These are phyloP conservation scores for Lactarius trivialis DNA, from an alignment of 768 basidiomycete species.

Conservation along the genomic window DNA sequence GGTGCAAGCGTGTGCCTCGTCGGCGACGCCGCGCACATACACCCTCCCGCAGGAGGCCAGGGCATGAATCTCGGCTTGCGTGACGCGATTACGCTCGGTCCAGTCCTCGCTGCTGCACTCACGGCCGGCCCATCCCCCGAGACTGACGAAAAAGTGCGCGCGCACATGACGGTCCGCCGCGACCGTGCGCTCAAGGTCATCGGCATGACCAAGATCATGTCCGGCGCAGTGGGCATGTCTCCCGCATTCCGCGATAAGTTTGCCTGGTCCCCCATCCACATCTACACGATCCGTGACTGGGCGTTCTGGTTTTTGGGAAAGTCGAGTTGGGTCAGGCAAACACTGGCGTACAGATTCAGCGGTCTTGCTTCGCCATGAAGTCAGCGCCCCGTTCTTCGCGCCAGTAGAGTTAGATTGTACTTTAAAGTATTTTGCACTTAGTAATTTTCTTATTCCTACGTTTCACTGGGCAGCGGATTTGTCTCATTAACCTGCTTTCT, in stretches of 20 bases:
- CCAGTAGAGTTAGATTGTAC: not conserved
- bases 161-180: conserved; percentile 34
- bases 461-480: not conserved
- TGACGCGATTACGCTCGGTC: conserved; percentile 43
- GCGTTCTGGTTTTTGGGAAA: conserved; percentile 24
- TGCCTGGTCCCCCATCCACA: conserved; percentile 18
- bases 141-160: conserved; percentile 31
- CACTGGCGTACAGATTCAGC: conserved; percentile 27
- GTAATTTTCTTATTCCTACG: not conserved
- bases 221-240: conserved; percentile 26
- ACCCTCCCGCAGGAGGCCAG: conserved; percentile 49
- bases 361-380: conserved; percentile 27
- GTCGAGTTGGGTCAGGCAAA: conserved; percentile 24
- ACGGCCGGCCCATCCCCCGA: conserved; percentile 23
- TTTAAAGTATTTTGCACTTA: not conserved
- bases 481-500: not conserved
- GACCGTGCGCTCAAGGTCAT: conserved; percentile 39
- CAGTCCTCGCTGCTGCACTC: conserved; percentile 35
- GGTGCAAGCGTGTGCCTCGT: conserved; percentile 28
- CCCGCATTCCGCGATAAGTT: conserved; percentile 27
- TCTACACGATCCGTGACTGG: conserved; percentile 26
- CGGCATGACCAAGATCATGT: conserved; percentile 34
- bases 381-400: not conserved
- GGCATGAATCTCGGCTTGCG: conserved; percentile 57
- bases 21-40: conserved; percentile 48